phyloP scores from a whole-genome alignment of 78 protist genomes.

The Dictyostelium discoideum region DNA sequence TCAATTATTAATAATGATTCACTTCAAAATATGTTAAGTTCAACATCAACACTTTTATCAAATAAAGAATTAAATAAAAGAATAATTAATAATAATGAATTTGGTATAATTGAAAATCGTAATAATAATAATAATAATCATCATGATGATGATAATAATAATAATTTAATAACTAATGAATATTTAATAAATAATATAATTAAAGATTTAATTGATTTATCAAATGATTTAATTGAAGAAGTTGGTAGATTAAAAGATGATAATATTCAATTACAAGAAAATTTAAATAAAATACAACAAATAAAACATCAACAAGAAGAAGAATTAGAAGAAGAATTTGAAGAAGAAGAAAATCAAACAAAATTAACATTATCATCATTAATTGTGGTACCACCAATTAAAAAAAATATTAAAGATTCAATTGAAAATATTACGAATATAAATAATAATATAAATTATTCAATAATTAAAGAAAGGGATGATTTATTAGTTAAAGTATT shows the following conservation, averaged over 20 bases:
- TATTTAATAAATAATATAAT: neutral
- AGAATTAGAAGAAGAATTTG: neutral
- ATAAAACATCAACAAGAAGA: neutral
- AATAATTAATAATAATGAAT: neutral
- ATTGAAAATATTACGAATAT: neutral
- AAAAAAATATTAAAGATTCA: conserved; percentile 1
- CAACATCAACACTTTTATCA: neutral
- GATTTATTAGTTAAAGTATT: neutral
- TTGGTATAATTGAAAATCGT: neutral
- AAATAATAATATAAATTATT: conserved; percentile 1
- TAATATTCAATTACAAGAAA: neutral
- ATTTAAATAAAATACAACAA: neutral
- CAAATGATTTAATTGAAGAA: conserved; percentile 2
- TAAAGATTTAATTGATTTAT: conserved; percentile 2
- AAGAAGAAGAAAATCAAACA: neutral
- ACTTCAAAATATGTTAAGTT: neutral
- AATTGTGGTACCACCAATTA: neutral
- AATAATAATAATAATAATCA: no score
- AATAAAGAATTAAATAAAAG: neutral
- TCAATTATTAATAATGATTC: neutral
- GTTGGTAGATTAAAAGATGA: conserved; percentile 12
- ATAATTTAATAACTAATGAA: neutral
- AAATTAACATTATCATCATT: neutral
- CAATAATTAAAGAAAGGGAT: neutral
- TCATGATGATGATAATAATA: neutral